Percentiles rank a stretch among this genome's conserved stretches.
Conservation (phyloP, 352 stramenopile genomes). For the Phytophthora citrophthora region DNA sequence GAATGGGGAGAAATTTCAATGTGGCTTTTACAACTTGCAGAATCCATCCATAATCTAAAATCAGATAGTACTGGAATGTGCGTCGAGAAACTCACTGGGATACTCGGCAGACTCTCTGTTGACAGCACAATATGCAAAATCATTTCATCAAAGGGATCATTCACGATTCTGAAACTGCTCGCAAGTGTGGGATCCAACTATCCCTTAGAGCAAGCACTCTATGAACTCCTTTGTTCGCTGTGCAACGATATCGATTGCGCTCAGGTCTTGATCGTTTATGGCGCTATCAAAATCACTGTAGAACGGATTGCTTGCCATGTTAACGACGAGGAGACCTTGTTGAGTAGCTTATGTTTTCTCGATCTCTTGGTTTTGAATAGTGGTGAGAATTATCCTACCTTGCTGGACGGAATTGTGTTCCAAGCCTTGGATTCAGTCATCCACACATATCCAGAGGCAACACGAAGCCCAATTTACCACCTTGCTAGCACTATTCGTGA, state of each 20-base stretch:
- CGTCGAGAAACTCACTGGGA: slow-evolving; percentile 56
- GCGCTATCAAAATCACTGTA: slow-evolving; percentile 40
- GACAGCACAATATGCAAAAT: slow-evolving; percentile 25
- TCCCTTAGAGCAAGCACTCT: slow-evolving; percentile 38
- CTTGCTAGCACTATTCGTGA: slow-evolving; percentile 32
- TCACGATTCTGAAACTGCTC: slow-evolving; percentile 40
- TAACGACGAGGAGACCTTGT: slow-evolving; percentile 38
- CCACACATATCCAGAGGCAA: slow-evolving; percentile 25
- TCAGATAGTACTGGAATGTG: slow-evolving; percentile 18
- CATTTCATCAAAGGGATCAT: slow-evolving; percentile 32
- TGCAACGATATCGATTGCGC: slow-evolving; percentile 37
- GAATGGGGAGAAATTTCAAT: slow-evolving; percentile 38
- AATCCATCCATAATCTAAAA: slow-evolving; percentile 29
- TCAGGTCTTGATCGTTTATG: slow-evolving; percentile 45
- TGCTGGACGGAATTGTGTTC: slow-evolving; percentile 36
- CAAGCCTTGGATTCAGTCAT: slow-evolving; percentile 22
- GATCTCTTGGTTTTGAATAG: slow-evolving; percentile 29
- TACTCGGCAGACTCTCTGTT: slow-evolving; percentile 42
- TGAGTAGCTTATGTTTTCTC: slow-evolving; percentile 40
- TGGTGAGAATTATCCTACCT: slow-evolving; percentile 18
- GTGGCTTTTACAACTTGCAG: slow-evolving; percentile 42
- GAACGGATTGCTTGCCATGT: slow-evolving; percentile 40
- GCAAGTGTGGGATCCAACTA: slow-evolving; percentile 15
- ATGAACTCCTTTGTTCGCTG: slow-evolving; percentile 40
- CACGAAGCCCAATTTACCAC: slow-evolving; percentile 21